A percentile compares a stretch with the other conserved stretches of the same genome.
Conservation (phyloP, 257 asterid genomes). For the Solanum chmielewskii region DNA sequence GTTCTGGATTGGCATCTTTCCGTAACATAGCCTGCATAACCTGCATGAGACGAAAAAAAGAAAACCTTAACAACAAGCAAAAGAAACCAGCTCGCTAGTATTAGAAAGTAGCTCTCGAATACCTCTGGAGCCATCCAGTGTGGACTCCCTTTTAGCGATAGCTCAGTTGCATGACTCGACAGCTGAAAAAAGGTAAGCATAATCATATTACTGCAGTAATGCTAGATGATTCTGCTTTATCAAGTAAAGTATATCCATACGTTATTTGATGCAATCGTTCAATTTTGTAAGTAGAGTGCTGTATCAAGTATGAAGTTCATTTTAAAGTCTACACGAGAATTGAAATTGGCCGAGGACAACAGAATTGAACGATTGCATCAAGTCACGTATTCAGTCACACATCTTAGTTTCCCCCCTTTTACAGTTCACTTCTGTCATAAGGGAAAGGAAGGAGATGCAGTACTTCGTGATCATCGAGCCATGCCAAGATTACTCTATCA, state of each 20-base stretch:
- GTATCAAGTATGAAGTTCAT: background rate
- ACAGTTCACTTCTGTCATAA: background rate
- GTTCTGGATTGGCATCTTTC: constrained; percentile 51
- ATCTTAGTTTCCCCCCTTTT: background rate
- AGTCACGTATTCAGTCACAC: background rate
- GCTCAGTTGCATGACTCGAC: constrained; percentile 25
- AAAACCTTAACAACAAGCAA: background rate
- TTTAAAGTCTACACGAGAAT: background rate
- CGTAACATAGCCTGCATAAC: constrained; percentile 74
- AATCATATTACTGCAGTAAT: background rate
- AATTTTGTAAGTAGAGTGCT: background rate
- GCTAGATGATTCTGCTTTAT: background rate
- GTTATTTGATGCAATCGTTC: background rate
- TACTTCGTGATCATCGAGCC: background rate
- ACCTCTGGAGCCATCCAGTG: constrained; percentile 99
- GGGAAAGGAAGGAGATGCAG: background rate
- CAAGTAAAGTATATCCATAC: background rate
- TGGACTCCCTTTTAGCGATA: constrained; percentile 83
- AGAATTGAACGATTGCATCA: background rate
- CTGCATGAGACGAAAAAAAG: constrained; percentile 12
- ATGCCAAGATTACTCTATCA: background rate
- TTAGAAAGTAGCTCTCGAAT: background rate
- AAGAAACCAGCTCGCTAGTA: background rate
- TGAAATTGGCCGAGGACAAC: background rate
- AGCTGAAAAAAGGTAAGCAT: constrained; percentile 28